Evolutionary conservation across 768 basidiomycete genomes (phyloP), one percentile per base, ranked within the genome.

Genomic region (Coprinopsis strossmayeri): DNA sequence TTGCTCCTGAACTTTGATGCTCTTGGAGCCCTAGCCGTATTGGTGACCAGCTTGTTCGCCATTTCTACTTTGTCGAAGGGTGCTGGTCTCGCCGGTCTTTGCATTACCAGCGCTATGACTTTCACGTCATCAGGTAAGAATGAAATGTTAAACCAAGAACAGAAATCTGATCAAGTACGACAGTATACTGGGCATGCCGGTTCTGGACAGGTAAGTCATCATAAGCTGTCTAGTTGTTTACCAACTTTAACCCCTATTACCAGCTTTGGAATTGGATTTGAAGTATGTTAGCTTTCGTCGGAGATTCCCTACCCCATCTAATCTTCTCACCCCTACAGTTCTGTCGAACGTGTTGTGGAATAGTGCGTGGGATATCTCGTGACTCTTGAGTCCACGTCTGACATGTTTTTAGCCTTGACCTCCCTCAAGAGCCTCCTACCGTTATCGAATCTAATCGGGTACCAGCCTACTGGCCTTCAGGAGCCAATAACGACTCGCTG

Each of bases 401-500:
- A n/a, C n/a, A n/a, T n/a, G 43, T 24, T 32, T 34, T 5, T 34
- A 73, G 72, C 54, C 66, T 95, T 21, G 79, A 89, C 45, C 73
- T 96, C 3, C 91, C 91, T 0, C 89, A 91, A 62, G 91, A 95
- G 60, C 86, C 93, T 0, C 81, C 89, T 2, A 73, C 82, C 0
- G 59, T 85, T 50, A 84, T 92, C 42, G 84, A 91, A 54, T 74
- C 76, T 0, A 77, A 76, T 48, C 78, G 88, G 5, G 84, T 83
- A 1, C 93, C 93, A 0, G 93, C 92, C 0, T 93, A 93, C 59
- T 96, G 93, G 93, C 93, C 93, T 0, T 91, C 91, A 0, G 81
- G 74, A 50, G 71, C 82, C 15, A 76, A 72, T 42, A 68, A 76
- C 5, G 70, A 81, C 24, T 60, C 72, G 2, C 68, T 94, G 21